A percentile compares a stretch with the other conserved stretches of the same genome.
Evolutionary conservation across 1,284 basidiomycete genomes (phyloP).

Genomic region (Athelia sp.): DNA sequence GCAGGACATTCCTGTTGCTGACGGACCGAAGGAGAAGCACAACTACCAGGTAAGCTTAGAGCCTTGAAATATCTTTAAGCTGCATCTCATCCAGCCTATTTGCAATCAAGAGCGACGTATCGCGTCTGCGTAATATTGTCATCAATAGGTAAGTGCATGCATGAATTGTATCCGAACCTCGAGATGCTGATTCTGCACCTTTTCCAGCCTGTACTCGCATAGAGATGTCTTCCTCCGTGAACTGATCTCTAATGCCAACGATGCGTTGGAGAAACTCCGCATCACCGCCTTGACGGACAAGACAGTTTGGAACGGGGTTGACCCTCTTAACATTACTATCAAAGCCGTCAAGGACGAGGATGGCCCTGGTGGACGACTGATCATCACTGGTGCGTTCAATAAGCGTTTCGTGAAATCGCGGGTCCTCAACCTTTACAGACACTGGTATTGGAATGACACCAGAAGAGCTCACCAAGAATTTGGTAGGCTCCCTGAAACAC

Average conservation of each 20-base stretch:
- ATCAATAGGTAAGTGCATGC: constrained; percentile 70
- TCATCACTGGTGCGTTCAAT: constrained; percentile 64
- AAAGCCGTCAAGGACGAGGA: constrained; percentile 66
- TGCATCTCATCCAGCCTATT: neutral
- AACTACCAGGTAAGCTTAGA: constrained; percentile 68
- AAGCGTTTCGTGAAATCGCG: neutral
- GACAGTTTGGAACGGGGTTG: constrained; percentile 60
- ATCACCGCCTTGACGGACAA: constrained; percentile 81
- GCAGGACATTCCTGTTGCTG: constrained; percentile 38
- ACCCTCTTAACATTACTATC: constrained; percentile 83
- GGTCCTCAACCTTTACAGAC: constrained; percentile 41
- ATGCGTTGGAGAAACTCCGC: constrained; percentile 91
- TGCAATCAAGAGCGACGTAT: constrained; percentile 87
- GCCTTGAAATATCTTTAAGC: constrained; percentile 6
- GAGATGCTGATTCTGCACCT: constrained; percentile 6
- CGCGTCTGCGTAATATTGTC: constrained; percentile 86
- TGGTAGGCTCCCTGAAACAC: constrained; percentile 35
- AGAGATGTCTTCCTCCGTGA: constrained; percentile 92
- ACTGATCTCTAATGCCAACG: constrained; percentile 90
- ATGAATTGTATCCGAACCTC: neutral
- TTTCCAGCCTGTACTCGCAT: constrained; percentile 70
- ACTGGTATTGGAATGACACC: constrained; percentile 93
- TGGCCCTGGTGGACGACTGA: constrained; percentile 64
- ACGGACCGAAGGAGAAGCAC: constrained; percentile 50
- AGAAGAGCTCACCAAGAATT: constrained; percentile 74